Conservation (phyloP, 768 basidiomycete species). For the Tulasnella sp. region DNA sequence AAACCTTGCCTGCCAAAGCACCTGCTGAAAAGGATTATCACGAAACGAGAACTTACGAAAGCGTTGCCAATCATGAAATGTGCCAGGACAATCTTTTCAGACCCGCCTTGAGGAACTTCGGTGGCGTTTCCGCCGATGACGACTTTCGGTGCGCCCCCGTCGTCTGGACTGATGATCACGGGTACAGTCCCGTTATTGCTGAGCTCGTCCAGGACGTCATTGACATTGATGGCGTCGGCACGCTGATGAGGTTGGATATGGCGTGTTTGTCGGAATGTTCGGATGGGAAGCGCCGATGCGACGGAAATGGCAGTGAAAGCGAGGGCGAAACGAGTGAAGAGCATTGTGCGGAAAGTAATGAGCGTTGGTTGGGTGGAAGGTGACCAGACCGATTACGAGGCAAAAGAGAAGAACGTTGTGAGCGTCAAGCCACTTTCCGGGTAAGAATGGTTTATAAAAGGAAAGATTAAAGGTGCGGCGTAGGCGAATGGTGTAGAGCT, state of each 20-base stretch:
- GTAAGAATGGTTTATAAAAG: neutral
- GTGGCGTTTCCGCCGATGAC: neutral
- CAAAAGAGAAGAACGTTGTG: neutral
- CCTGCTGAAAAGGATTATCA: neutral
- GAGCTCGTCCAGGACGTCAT: neutral
- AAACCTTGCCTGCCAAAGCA: neutral
- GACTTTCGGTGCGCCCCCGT: neutral
- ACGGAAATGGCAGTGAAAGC: neutral
- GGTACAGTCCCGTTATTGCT: neutral
- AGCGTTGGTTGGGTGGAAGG: neutral
- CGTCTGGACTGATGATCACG: neutral
- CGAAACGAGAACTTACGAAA: conserved; percentile 23
- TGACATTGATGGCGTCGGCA: neutral
- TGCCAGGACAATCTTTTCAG: conserved; percentile 19
- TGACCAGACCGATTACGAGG: neutral
- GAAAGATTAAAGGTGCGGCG: neutral
- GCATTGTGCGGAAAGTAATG: neutral
- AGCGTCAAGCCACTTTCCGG: neutral
- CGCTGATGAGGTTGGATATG: neutral
- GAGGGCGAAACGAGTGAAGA: neutral
- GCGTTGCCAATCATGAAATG: conserved; percentile 32
- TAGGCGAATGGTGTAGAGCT: neutral
- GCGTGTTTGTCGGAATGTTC: neutral
- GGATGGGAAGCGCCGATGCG: neutral
- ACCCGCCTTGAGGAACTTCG: conserved; percentile 4